Conservation (phyloP, 1,284 basidiomycete species). For the Cutaneotrichosporon arboriforme region DNA sequence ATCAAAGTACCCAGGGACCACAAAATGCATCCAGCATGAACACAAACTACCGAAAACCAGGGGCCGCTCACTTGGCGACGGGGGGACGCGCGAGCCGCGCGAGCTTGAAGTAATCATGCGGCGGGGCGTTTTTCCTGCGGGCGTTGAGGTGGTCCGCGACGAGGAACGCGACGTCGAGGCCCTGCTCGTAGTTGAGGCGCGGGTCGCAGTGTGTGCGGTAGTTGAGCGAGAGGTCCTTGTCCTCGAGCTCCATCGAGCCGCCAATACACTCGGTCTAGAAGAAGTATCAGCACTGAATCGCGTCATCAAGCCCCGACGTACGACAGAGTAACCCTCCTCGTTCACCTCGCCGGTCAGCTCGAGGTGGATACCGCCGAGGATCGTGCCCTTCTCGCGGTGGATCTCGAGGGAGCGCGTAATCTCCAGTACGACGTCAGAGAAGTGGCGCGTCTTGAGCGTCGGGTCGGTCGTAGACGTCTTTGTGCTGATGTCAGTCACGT, state of each 20-base stretch:
- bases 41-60: no score
- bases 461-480: constrained; percentile 62
- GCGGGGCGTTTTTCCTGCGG: constrained; percentile 39
- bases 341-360: constrained; percentile 95
- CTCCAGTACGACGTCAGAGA: constrained; percentile 85
- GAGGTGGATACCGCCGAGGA: constrained; percentile 88
- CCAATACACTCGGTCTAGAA: constrained; percentile 54
- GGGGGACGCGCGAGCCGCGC: no score
- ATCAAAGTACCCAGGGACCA: neutral
- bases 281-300: neutral
- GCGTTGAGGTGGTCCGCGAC: constrained; percentile 48
- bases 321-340: constrained; percentile 83
- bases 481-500: constrained; percentile 55
- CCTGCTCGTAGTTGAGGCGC: constrained; percentile 55
- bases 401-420: constrained; percentile 75
- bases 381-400: constrained; percentile 64
- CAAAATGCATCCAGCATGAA: neutral
- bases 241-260: constrained; percentile 55
- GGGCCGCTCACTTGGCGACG: no score
- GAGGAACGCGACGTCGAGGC: constrained; percentile 52
- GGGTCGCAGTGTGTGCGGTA: constrained; percentile 53
- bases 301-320: no score
- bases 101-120: constrained; percentile 29
- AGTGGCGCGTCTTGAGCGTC: constrained; percentile 76
- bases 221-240: constrained; percentile 52